Evolutionary conservation across 2,329 filamentous ascomycete genomes (phyloP).

Genomic region (Phaeosphaeria sp.): DNA sequence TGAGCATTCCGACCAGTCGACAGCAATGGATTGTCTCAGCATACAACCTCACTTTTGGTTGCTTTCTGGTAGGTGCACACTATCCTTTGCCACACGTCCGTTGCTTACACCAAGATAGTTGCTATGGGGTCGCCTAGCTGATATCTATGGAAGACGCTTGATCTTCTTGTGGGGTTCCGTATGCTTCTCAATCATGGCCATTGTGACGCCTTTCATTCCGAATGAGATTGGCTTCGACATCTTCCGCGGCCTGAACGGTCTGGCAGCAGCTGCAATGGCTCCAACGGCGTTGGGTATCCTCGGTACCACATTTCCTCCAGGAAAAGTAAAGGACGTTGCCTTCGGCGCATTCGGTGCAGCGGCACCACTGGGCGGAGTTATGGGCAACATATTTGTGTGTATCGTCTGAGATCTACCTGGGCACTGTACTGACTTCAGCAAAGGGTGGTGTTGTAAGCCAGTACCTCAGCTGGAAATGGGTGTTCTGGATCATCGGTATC

Average conservation of each 20-base stretch:
- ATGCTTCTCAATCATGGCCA: conserved; percentile 66
- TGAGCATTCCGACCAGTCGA: conserved; percentile 64
- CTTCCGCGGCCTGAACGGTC: conserved; percentile 70
- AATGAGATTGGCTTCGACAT: conserved; percentile 73
- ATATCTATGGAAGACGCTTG: conserved; percentile 70
- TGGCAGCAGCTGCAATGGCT: conserved; percentile 73
- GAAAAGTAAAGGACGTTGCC: conserved; percentile 74
- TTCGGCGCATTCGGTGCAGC: conserved; percentile 63
- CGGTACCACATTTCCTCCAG: conserved; percentile 70
- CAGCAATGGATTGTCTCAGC: conserved; percentile 73
- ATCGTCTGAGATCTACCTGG: neutral
- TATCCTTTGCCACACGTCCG: neutral
- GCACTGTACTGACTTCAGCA: conserved; percentile 7
- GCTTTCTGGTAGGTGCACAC: conserved; percentile 58
- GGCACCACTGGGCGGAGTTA: conserved; percentile 68
- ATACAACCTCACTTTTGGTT: conserved; percentile 71
- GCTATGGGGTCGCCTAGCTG: conserved; percentile 71
- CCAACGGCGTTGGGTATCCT: conserved; percentile 75
- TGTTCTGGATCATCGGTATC: conserved; percentile 65
- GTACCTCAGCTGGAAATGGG: conserved; percentile 53
- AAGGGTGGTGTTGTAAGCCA: conserved; percentile 67
- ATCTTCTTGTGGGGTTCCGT: conserved; percentile 71
- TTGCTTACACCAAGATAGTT: conserved; percentile 44
- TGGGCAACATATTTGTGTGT: conserved; percentile 65
- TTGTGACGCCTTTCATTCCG: conserved; percentile 68